phyloP scores from a whole-genome alignment of 495 filamentous ascomycete species.

The Penicillium manginii region DNA sequence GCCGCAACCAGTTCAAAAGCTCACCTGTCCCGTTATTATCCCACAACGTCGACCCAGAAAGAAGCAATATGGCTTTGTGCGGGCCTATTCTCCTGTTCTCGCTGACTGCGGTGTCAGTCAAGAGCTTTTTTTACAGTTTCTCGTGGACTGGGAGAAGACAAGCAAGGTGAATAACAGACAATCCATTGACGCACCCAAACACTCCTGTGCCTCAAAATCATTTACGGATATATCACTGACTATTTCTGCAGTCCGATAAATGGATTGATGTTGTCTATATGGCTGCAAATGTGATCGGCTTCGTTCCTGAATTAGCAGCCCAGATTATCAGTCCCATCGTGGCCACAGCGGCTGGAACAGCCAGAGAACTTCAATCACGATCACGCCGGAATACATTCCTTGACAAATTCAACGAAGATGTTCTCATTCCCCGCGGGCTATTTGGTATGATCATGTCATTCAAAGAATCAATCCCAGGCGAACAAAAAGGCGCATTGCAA shows the following conservation, averaged over 20 bases:
- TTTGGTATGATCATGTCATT: constrained; percentile 55
- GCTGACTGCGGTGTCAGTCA: constrained; percentile 18
- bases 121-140: constrained; percentile 21
- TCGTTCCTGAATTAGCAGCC: constrained; percentile 8
- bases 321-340: constrained; percentile 11
- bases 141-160: constrained; percentile 14
- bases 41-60: constrained; percentile 28
- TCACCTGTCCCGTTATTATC: constrained; percentile 31
- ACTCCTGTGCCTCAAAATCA: neutral
- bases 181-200: too few relatives aligned
- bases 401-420: constrained; percentile 55
- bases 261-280: constrained; percentile 20
- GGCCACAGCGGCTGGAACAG: constrained; percentile 13
- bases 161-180: constrained; percentile 14
- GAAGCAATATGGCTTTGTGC: constrained; percentile 25
- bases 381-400: constrained; percentile 21
- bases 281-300: constrained; percentile 9
- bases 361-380: constrained; percentile 16
- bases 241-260: constrained; percentile 5
- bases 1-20: constrained; percentile 4
- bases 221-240: neutral
- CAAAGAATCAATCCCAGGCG: constrained; percentile 18
- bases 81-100: constrained; percentile 15
- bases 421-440: constrained; percentile 59
- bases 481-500: constrained; percentile 8